These are phyloP conservation scores for Blastobotrys serpentis DNA, from an alignment of 1,139 yeast genomes.

Conservation along the genomic window DNA sequence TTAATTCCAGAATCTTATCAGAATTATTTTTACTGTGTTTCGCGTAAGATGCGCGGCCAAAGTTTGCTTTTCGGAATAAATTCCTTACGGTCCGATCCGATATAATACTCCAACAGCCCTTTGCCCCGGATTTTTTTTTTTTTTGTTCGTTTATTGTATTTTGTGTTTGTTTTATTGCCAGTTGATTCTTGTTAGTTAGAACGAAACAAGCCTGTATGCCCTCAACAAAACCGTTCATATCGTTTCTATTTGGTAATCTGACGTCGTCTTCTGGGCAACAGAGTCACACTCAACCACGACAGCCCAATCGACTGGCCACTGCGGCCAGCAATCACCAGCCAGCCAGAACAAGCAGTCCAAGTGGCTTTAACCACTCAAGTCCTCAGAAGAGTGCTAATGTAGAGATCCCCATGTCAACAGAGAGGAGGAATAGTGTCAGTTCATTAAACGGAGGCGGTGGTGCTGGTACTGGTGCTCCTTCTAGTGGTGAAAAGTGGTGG, in stretches of 20 bases:
- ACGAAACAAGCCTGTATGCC: too few species aligned
- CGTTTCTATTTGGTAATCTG: slow-evolving; percentile 31
- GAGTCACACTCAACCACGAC: slow-evolving; percentile 14
- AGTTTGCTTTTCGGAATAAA: not conserved
- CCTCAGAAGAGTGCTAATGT: slow-evolving; percentile 7
- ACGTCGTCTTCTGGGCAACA: slow-evolving; percentile 13
- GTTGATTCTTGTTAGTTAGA: too few species aligned
- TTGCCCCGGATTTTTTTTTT: not conserved
- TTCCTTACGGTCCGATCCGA: not conserved
- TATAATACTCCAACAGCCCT: not conserved
- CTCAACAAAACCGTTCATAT: slow-evolving; percentile 33
- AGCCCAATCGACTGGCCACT: slow-evolving; percentile 4
- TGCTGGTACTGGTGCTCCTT: slow-evolving; percentile 4
- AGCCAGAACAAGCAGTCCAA: slow-evolving; percentile 15
- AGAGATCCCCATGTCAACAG: slow-evolving; percentile 14
- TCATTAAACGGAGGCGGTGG: slow-evolving; percentile 12
- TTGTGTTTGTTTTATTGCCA: not conserved
- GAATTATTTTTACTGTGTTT: too few species aligned
- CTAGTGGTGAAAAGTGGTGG: slow-evolving; percentile 34
- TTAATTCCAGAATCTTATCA: too few species aligned
- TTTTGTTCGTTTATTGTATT: not conserved
- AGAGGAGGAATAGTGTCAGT: slow-evolving; percentile 24
- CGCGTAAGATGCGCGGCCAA: not conserved
- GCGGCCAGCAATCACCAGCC: slow-evolving; percentile 11
- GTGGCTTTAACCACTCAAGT: not conserved